Conservation (phyloP, 2,329 filamentous ascomycete genomes). For the Orbilia quercus region DNA sequence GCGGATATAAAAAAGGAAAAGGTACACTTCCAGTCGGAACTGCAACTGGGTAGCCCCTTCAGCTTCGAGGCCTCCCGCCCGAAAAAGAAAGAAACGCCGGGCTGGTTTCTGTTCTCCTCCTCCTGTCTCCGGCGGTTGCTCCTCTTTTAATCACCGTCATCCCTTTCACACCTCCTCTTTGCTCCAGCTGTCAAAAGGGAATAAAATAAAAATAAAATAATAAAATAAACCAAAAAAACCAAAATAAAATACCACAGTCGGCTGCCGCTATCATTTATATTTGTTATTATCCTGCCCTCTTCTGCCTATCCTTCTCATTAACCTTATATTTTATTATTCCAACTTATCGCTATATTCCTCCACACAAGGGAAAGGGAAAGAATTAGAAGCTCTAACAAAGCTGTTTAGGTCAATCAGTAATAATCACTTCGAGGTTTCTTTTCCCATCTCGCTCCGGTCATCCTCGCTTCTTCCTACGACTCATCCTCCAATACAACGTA, state of each 20-base stretch:
- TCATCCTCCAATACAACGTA: too few species aligned
- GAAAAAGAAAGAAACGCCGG: not conserved
- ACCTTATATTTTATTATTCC: slow-evolving; percentile 8
- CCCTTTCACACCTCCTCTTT: slow-evolving; percentile 15
- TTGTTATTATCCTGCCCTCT: slow-evolving; percentile 3
- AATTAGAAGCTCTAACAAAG: slow-evolving; percentile 4
- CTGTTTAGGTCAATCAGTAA: not conserved
- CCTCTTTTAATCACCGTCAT: slow-evolving; percentile 29
- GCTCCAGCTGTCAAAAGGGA: not conserved
- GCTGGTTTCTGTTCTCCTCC: not conserved
- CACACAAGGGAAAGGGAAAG: not conserved
- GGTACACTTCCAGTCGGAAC: slow-evolving; percentile 3
- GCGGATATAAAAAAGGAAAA: slow-evolving; percentile 3
- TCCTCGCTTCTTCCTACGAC: slow-evolving; percentile 1
- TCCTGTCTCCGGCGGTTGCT: slow-evolving; percentile 1
- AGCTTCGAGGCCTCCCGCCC: too few species aligned
- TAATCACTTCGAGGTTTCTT: not conserved
- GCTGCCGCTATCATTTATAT: slow-evolving; percentile 31
- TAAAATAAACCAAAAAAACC: too few species aligned
- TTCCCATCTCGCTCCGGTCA: not conserved
- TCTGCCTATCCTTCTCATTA: not conserved
- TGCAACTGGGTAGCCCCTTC: not conserved
- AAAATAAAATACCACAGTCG: too few species aligned
- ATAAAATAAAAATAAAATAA: too few species aligned
- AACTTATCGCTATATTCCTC: not conserved